A percentile compares a stretch with the other conserved stretches of the same genome.
Conservation (phyloP, 768 basidiomycete species). For the Mycena kentingensis region DNA sequence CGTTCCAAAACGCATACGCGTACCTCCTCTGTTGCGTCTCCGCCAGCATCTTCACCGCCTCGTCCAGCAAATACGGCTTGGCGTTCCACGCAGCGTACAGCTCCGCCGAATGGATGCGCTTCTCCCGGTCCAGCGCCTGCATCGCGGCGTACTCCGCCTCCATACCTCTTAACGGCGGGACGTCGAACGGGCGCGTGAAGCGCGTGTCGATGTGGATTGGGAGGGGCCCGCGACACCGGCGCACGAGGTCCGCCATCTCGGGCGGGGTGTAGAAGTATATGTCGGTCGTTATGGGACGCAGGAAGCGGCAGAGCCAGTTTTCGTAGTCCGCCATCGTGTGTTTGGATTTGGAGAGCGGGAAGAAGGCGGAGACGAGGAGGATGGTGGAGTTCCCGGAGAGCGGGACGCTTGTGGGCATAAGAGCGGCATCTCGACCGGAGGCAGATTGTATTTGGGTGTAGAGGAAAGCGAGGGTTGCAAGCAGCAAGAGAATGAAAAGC, state of each 20-base stretch:
- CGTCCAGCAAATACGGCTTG: conserved; percentile 52
- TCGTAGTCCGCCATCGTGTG: conserved; percentile 49
- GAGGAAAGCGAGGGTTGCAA: too few species aligned
- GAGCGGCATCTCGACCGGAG: too few species aligned
- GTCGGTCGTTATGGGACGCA: conserved; percentile 45
- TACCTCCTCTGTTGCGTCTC: conserved; percentile 34
- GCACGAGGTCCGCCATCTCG: conserved; percentile 36
- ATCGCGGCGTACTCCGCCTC: conserved; percentile 39
- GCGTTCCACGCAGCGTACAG: conserved; percentile 58
- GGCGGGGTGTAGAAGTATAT: conserved; percentile 58
- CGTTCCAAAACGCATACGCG: conserved; percentile 60
- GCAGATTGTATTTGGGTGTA: too few species aligned
- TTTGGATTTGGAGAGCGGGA: conserved; percentile 52
- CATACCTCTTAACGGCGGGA: conserved; percentile 45
- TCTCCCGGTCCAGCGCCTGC: conserved; percentile 49
- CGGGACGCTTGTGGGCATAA: background rate
- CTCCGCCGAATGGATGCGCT: conserved; percentile 41
- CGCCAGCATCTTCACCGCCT: conserved; percentile 37
- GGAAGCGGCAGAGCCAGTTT: conserved; percentile 47
- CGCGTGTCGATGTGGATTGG: conserved; percentile 47
- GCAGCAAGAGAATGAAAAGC: too few species aligned
- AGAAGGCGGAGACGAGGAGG: conserved; percentile 58
- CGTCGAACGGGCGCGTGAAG: conserved; percentile 45
- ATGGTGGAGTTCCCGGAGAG: conserved; percentile 24
- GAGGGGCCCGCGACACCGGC: conserved; percentile 32